A percentile compares a stretch with the other conserved stretches of the same genome.
Conservation (phyloP, 441 rosid genomes). For the Cnidoscolus chayamansa region DNA sequence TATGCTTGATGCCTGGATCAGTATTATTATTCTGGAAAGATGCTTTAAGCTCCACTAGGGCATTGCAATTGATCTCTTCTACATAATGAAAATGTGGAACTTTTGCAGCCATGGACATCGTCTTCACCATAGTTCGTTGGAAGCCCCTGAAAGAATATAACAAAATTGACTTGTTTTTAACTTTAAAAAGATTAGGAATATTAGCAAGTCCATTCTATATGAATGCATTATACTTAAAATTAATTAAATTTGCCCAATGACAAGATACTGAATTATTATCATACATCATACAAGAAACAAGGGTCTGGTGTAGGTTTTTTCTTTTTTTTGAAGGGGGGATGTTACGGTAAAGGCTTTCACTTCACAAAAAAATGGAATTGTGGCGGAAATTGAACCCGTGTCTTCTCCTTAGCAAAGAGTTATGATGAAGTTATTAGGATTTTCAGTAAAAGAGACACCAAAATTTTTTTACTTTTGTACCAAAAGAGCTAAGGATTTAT, state of each 20-base stretch:
- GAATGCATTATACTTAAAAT: neutral
- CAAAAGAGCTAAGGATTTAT: too few relatives aligned
- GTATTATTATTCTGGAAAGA: slow-evolving; percentile 63
- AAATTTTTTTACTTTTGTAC: too few relatives aligned
- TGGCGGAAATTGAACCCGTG: too few relatives aligned
- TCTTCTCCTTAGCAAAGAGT: too few relatives aligned
- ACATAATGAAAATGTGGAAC: slow-evolving; percentile 94
- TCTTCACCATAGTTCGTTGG: slow-evolving; percentile 80
- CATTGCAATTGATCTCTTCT: slow-evolving; percentile 83
- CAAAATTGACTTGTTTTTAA: neutral
- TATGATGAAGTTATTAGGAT: too few relatives aligned
- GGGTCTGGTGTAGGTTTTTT: neutral
- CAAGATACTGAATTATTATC: neutral
- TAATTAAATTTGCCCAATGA: too few relatives aligned
- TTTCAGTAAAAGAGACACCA: too few relatives aligned
- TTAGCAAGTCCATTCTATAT: neutral
- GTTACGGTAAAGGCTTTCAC: neutral
- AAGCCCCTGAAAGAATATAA: slow-evolving; percentile 57
- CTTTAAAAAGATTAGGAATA: neutral
- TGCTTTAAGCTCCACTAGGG: slow-evolving; percentile 62
- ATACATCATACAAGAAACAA: neutral
- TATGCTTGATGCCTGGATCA: slow-evolving; percentile 64
- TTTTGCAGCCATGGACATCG: slow-evolving; percentile 86
- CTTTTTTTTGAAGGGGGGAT: too few relatives aligned
- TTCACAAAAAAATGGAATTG: neutral